Evolutionary conservation across 169 alveolate species (phyloP).

Genomic region (Plasmodium reichenowi): DNA sequence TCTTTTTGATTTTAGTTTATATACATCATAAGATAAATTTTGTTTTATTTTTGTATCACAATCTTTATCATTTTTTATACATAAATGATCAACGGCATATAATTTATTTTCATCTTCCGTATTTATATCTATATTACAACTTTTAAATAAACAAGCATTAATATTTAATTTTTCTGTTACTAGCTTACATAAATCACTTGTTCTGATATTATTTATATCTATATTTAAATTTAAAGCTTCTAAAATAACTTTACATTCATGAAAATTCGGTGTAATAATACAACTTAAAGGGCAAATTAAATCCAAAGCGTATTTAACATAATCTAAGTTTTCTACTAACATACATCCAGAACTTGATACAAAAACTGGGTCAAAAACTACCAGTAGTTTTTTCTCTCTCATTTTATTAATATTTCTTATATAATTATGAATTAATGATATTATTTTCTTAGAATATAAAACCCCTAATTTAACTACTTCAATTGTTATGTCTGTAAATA

Average conservation of each 20-base stretch:
- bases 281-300: conserved; percentile 44
- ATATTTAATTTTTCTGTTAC: conserved; percentile 19
- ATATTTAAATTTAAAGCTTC: conserved; percentile 23
- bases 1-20: conserved; percentile 29
- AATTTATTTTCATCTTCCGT: conserved; percentile 15
- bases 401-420: conserved; percentile 30
- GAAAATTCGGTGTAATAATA: conserved; percentile 47
- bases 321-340: conserved; percentile 37
- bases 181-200: conserved; percentile 15
- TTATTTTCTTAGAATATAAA: conserved; percentile 46
- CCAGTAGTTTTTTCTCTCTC: conserved; percentile 40
- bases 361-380: conserved; percentile 64
- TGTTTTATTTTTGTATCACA: neutral
- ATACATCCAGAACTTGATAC: conserved; percentile 51
- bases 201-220: conserved; percentile 5
- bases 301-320: conserved; percentile 37
- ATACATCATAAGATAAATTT: conserved; percentile 14
- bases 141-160: conserved; percentile 45
- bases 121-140: conserved; percentile 23
- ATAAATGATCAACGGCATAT: conserved; percentile 56
- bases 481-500: conserved; percentile 30
- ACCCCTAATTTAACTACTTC: conserved; percentile 58
- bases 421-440: conserved; percentile 31
- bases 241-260: conserved; percentile 41
- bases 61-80: conserved; percentile 22